These are phyloP conservation scores for Cladophialophora carrionii DNA, from an alignment of 2,329 filamentous ascomycete species.

Conservation along the genomic window DNA sequence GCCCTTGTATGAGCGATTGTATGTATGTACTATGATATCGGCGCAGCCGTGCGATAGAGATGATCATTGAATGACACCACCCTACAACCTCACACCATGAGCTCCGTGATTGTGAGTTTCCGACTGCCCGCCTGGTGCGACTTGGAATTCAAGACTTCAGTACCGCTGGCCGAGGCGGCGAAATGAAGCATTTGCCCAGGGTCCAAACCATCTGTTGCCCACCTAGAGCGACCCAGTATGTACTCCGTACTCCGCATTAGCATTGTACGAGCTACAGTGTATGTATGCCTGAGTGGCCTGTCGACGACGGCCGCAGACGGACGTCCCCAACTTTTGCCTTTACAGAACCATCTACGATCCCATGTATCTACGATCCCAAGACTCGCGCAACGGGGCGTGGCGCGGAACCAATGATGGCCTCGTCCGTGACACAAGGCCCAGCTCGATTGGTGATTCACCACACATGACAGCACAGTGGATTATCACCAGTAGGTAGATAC, in stretches of 20 bases:
- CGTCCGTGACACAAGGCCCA: slow-evolving; percentile 2
- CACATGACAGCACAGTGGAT: too few relatives aligned
- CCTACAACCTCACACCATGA: background rate
- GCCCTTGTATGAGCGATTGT: background rate
- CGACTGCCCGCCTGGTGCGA: background rate
- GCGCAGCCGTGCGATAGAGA: background rate
- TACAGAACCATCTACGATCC: too few relatives aligned
- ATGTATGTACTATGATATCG: background rate
- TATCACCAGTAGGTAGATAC: background rate
- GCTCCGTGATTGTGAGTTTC: background rate
- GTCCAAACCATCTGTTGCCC: too few relatives aligned
- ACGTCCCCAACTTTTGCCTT: too few relatives aligned
- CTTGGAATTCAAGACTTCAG: background rate
- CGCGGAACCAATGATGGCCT: background rate
- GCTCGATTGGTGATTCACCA: slow-evolving; percentile 9
- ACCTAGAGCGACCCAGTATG: too few relatives aligned
- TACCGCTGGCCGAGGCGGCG: too few relatives aligned
- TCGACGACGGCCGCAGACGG: too few relatives aligned
- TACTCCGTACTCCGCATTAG: too few relatives aligned
- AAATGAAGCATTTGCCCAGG: too few relatives aligned
- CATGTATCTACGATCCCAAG: too few relatives aligned
- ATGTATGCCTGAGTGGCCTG: too few relatives aligned
- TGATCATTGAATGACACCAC: background rate
- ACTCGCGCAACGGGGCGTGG: background rate
- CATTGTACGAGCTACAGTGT: too few relatives aligned